Evolutionary conservation across 2,329 filamentous ascomycete genomes (phyloP).

Genomic region (Stemphylium beticola): DNA sequence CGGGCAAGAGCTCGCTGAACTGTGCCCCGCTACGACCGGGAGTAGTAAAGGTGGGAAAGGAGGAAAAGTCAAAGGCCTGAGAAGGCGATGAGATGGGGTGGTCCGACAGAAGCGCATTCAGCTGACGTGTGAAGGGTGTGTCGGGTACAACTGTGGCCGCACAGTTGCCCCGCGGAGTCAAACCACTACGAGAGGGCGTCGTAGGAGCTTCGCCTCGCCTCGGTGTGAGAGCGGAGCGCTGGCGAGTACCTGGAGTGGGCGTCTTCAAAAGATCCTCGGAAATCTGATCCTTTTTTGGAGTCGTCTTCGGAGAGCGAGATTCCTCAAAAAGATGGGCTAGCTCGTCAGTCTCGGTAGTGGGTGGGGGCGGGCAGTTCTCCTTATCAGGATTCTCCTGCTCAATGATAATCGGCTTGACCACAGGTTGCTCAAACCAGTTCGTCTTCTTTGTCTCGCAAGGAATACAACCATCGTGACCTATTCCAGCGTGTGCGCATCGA

Average conservation of each 20-base stretch:
- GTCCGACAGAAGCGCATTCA: conserved; percentile 65
- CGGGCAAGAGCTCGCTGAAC: conserved; percentile 38
- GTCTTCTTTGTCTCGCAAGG: conserved; percentile 24
- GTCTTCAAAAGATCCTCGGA: conserved; percentile 55
- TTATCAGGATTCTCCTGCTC: conserved; percentile 55
- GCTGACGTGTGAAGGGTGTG: conserved; percentile 67
- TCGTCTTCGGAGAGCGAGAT: conserved; percentile 62
- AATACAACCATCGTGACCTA: conserved; percentile 31
- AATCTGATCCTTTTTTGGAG: conserved; percentile 65
- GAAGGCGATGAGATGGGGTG: conserved; percentile 39
- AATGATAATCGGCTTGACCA: conserved; percentile 13
- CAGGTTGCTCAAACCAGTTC: conserved; percentile 25
- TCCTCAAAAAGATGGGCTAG: conserved; percentile 72
- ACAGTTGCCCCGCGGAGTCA: conserved; percentile 47
- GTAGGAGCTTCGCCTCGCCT: conserved; percentile 25
- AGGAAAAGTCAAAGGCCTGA: conserved; percentile 39
- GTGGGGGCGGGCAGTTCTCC: conserved; percentile 60
- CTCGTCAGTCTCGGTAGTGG: conserved; percentile 54
- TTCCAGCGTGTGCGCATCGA: conserved; percentile 28
- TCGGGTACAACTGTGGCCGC: conserved; percentile 42
- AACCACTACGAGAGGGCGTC: conserved; percentile 44
- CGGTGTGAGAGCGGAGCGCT: conserved; percentile 46
- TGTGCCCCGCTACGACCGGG: conserved; percentile 31
- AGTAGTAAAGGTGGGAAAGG: conserved; percentile 45
- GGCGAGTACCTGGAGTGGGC: conserved; percentile 50